Percentiles rank a stretch among this genome's conserved stretches.
phyloP scores from a whole-genome alignment of 805 yeast genomes.

The Candida manassasensis region DNA sequence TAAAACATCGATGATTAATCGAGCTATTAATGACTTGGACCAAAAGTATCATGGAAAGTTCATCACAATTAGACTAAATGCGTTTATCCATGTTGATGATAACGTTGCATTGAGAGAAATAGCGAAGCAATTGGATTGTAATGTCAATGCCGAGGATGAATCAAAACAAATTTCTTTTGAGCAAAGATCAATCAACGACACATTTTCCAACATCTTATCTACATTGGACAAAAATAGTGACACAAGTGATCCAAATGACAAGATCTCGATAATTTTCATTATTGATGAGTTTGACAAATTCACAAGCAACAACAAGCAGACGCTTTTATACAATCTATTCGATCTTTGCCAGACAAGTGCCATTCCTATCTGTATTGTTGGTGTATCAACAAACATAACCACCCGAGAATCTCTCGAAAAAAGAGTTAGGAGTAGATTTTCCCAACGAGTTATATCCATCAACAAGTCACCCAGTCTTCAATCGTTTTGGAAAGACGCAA shows the following conservation, averaged over 20 bases:
- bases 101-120: conserved; percentile 76
- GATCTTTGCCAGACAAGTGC: conserved; percentile 73
- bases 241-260: conserved; percentile 7
- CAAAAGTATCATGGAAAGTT: conserved; percentile 44
- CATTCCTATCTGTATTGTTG: conserved; percentile 76
- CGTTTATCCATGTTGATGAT: conserved; percentile 71
- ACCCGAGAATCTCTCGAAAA: conserved; percentile 82
- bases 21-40: conserved; percentile 47
- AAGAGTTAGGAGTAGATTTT: conserved; percentile 84
- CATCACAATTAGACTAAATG: conserved; percentile 61
- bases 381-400: conserved; percentile 70
- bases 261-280: conserved; percentile 64
- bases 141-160: conserved; percentile 13
- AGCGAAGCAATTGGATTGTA: conserved; percentile 71
- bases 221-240: conserved; percentile 41
- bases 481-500: conserved; percentile 47
- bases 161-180: conserved; percentile 30
- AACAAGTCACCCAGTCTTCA: conserved; percentile 43
- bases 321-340: conserved; percentile 79
- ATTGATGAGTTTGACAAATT: conserved; percentile 85
- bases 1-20: conserved; percentile 59
- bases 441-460: conserved; percentile 67
- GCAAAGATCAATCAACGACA: conserved; percentile 51
- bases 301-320: conserved; percentile 69
- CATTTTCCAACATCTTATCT: conserved; percentile 54